phyloP scores from a whole-genome alignment of 2,329 filamentous ascomycete genomes.

The Emergomyces pasteurianus region DNA sequence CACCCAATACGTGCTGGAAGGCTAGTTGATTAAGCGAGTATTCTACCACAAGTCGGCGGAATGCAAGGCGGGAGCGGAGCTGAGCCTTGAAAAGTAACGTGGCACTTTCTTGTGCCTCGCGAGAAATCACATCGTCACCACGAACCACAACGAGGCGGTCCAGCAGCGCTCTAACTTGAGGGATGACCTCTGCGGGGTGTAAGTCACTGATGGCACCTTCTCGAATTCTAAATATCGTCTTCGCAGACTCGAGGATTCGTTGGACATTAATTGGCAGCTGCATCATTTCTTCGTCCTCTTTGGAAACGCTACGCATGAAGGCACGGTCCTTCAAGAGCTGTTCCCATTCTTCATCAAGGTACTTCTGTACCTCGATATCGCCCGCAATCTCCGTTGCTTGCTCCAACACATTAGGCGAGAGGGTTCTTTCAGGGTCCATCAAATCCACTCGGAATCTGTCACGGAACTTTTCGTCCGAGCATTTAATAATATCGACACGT shows the following conservation, averaged over 20 bases:
- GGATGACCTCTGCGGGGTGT: conserved; percentile 76
- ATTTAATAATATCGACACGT: conserved; percentile 71
- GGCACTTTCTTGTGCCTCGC: conserved; percentile 76
- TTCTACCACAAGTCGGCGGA: conserved; percentile 79
- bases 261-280: conserved; percentile 86
- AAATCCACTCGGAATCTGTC: conserved; percentile 76
- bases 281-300: conserved; percentile 73
- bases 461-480: conserved; percentile 66
- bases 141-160: conserved; percentile 74
- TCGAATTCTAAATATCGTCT: conserved; percentile 82
- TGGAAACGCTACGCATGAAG: conserved; percentile 58
- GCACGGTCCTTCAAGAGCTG: conserved; percentile 61
- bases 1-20: conserved; percentile 83
- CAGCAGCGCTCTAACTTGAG: conserved; percentile 61
- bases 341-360: conserved; percentile 83
- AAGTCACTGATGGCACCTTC: conserved; percentile 77
- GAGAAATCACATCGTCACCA: conserved; percentile 67
- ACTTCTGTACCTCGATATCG: conserved; percentile 73
- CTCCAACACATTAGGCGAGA: conserved; percentile 63
- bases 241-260: conserved; percentile 82
- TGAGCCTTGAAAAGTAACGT: conserved; percentile 89
- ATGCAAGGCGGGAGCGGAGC: conserved; percentile 76
- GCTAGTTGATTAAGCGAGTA: conserved; percentile 82
- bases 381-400: conserved; percentile 77
- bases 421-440: conserved; percentile 54